These are phyloP conservation scores for Penicillium paneum DNA, from an alignment of 2,329 filamentous ascomycete genomes.

Conservation along the genomic window DNA sequence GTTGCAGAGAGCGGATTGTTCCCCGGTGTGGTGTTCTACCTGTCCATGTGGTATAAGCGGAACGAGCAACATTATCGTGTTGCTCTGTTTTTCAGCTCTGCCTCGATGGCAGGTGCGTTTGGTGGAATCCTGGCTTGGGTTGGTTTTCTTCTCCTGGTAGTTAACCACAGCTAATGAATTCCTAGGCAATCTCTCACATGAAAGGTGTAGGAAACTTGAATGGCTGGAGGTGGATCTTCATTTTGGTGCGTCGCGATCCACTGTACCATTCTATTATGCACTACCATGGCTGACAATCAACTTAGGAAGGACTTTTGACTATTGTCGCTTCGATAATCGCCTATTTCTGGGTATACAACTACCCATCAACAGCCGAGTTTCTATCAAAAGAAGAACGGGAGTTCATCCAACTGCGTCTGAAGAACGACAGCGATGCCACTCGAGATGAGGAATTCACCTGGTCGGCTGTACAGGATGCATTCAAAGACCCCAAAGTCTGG, in stretches of 20 bases:
- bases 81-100: slow-evolving; percentile 59
- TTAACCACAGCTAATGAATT: slow-evolving; percentile 14
- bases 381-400: slow-evolving; percentile 51
- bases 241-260: slow-evolving; percentile 44
- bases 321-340: slow-evolving; percentile 51
- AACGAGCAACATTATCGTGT: slow-evolving; percentile 10
- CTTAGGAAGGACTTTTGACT: slow-evolving; percentile 65
- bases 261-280: background rate
- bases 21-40: slow-evolving; percentile 55
- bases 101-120: slow-evolving; percentile 59
- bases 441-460: slow-evolving; percentile 67
- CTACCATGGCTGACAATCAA: background rate
- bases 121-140: slow-evolving; percentile 57
- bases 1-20: slow-evolving; percentile 54
- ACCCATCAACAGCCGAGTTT: slow-evolving; percentile 43
- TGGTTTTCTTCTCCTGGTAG: background rate
- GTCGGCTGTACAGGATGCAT: slow-evolving; percentile 60
- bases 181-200: slow-evolving; percentile 48
- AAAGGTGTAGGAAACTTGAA: slow-evolving; percentile 47
- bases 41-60: slow-evolving; percentile 61
- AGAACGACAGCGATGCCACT: slow-evolving; percentile 66
- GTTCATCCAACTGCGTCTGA: slow-evolving; percentile 61
- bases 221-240: slow-evolving; percentile 65
- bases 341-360: slow-evolving; percentile 45
- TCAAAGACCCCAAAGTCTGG: slow-evolving; percentile 51